Evolutionary conservation across 2,329 filamentous ascomycete genomes (phyloP), one percentile per base, ranked within the genome.

Genomic region (Alternaria solani): DNA sequence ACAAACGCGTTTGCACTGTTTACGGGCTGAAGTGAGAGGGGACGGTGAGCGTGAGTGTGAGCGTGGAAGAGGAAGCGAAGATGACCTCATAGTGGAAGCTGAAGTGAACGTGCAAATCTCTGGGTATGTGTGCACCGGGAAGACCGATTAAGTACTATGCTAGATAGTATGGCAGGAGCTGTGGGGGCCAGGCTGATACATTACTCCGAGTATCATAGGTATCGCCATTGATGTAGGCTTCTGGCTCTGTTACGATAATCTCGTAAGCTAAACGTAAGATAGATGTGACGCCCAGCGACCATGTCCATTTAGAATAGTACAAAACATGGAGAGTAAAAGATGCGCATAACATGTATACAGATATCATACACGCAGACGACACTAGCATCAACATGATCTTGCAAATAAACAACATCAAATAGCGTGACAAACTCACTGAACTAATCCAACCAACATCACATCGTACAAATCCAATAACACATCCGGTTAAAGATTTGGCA

Each of bases 401-500:
- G 1, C 2, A 23, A 4, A 26, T 20, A 25, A 11, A n/a, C 6
- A 36, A 26, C 30, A 36, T 34, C 1, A 0, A 28, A 16, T 34
- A 16, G 7, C 25, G 23, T 20, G n/a, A 44, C 18, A 7, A 8
- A 32, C 14, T 5, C 6, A 47, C n/a, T 47, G 12, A 8, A 7
- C 2, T 48, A 16, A 8, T 34, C 46, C 1, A 25, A 7, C 34
- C 7, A 3, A 57, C 38, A 44, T 28, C 49, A 57, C 25, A 18
- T 23, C 2, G 38, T 18, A 36, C 16, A 6, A 4, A 6, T 11
- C 20, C 16, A 25, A 14, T 18, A 38, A 20, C 16, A 26, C 46
- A 36, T 5, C 8, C 41, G 32, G 9, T 30, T 41, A 41, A 32
- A 36, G 12, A 41, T 42, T 58, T 28, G 23, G 55, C 44, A 66